Conservation (phyloP, 176 grass and related monocot species). For the Tillandsia fasciculata region DNA sequence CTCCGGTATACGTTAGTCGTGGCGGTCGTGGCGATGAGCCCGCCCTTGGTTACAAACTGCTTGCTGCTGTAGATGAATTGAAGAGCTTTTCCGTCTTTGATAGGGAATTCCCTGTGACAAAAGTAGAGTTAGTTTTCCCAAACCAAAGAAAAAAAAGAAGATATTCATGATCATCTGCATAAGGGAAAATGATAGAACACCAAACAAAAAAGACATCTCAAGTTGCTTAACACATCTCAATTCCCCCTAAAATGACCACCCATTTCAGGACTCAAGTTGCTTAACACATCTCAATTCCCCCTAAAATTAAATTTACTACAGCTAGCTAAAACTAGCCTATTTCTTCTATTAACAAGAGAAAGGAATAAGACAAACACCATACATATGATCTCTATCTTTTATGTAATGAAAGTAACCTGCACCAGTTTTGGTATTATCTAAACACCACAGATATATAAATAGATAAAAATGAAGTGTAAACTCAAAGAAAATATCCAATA, state of each 20-base stretch:
- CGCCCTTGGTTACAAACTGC: constrained; percentile 58
- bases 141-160: too few relatives aligned
- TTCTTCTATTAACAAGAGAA: background rate
- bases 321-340: background rate
- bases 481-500: background rate
- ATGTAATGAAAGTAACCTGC: background rate
- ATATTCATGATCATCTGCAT: too few relatives aligned
- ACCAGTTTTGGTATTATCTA: background rate
- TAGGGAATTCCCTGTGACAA: constrained; percentile 58
- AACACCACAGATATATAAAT: background rate
- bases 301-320: background rate
- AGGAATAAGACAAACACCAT: background rate
- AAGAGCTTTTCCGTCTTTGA: constrained; percentile 64
- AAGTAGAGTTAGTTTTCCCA: background rate
- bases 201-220: background rate
- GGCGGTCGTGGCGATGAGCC: constrained; percentile 58
- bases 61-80: constrained; percentile 90
- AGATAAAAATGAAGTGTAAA: background rate
- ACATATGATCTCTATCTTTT: background rate
- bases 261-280: background rate
- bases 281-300: background rate
- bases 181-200: too few relatives aligned
- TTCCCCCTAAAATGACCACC: background rate
- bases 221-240: background rate
- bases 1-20: constrained; percentile 80